Evolutionary conservation across 2,329 filamentous ascomycete genomes (phyloP), one percentile per base, ranked within the genome.

Genomic region (Stachybotrys elegans): DNA sequence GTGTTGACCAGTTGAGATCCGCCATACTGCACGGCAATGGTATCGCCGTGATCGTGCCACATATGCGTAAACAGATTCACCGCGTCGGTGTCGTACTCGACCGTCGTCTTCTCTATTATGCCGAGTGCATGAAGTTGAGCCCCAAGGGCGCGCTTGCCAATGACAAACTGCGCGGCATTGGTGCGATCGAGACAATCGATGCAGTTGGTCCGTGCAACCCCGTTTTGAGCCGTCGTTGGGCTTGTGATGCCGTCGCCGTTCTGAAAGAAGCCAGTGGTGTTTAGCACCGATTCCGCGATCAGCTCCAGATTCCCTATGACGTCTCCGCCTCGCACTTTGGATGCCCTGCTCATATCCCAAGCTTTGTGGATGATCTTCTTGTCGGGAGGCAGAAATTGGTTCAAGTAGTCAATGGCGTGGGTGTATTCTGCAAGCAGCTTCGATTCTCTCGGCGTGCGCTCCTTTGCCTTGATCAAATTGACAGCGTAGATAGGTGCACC

Each of bases 1-100:
- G 93, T 98, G 62, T 98, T 98, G 56, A 98, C 93, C 1, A 98
- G 78, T 64, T 98, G 93, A 3, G 91, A 97, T 9, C 93, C 93
- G 45, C 93, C 93, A 56, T 98, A 98, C 62, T 98, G 93, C 43
- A 97, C 86, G 1, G 93, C 93, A 57, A 98, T 97, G 4, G 91
- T 96, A 63, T 98, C 93, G 45, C 93, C 93, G 59, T 98, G 93
- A 54, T 95, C 90, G 62, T 97, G 91, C 69, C 91, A 95, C 92
- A 98, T 97, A 57, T 95, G 88, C 1, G 93, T 97, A 56, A 98
- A 96, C 9, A 96, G 78, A 55, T 97, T 95, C 46, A 96, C 86
- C 3, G 89, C 90, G 66, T 98, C 93, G 0, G 90, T 95, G 57
- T 98, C 93, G 59, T 95, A 98, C 46, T 92, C 85, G 42, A 98